Evolutionary conservation across 1,284 basidiomycete genomes (phyloP).

Genomic region (Amylostereum chailletii): DNA sequence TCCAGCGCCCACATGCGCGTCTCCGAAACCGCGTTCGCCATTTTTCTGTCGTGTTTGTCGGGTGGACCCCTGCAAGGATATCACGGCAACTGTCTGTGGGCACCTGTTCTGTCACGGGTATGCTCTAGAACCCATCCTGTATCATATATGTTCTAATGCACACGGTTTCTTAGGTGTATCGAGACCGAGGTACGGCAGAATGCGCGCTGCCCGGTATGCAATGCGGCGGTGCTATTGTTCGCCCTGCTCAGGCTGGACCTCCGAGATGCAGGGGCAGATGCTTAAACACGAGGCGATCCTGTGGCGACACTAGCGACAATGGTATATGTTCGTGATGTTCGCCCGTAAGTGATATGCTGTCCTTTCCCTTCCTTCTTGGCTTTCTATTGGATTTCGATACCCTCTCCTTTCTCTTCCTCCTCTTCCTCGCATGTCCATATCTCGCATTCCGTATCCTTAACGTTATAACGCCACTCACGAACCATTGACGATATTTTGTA

Average conservation of each 20-base stretch:
- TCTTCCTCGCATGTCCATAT: no score
- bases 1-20: neutral
- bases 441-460: no score
- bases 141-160: no score
- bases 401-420: no score
- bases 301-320: no score
- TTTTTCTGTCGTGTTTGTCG: neutral
- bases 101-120: neutral
- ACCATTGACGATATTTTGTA: no score
- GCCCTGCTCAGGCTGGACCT: slow-evolving; percentile 5
- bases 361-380: no score
- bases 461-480: no score
- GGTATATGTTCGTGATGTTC: no score
- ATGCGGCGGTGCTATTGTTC: slow-evolving; percentile 4
- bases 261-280: neutral
- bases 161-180: slow-evolving; percentile 1
- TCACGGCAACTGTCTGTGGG: neutral
- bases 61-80: neutral
- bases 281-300: neutral
- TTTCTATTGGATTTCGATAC: no score
- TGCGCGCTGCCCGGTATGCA: slow-evolving; percentile 4
- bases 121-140: no score
- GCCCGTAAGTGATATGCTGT: no score
- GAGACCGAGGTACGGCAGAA: slow-evolving; percentile 2
- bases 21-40: neutral